Base-by-base conservation (phyloP, 352 stramenopile genomes). In the Pseudoperonospora humuli region DNA sequence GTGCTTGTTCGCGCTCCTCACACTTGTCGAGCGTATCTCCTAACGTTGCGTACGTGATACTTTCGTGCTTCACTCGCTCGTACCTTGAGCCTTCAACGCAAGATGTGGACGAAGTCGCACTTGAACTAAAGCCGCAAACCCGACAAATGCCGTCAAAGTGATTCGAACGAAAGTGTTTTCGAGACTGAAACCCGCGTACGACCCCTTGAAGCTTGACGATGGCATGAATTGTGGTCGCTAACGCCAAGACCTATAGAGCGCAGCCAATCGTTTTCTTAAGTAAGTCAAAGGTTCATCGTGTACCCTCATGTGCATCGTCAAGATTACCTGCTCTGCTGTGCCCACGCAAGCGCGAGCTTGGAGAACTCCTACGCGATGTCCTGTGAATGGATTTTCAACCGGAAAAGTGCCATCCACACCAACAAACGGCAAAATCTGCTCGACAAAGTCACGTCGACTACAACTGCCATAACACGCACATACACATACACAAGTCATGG, bases 261-360 rank as follows among this genome's bases (percentile, higher is more conserved):
- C n/a, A 19, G 2, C 26, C 13, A 7, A 21, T 23, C 26, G 7
- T 32, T 11, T 11, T 14, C 14, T 32, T 14, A 11, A n/a, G n/a
- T 17, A 18, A 23, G 23, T 7, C n/a, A n/a, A n/a, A n/a, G n/a
- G n/a, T n/a, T n/a, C n/a, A n/a, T n/a, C n/a, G n/a, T n/a, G n/a
- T n/a, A n/a, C n/a, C n/a, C n/a, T n/a, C n/a, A n/a, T n/a, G n/a
- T n/a, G n/a, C n/a, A n/a, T n/a, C n/a, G n/a, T 7, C 4, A 46
- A 32, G 3, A 13, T 18, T 52, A 86, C 57, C 52, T 86, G 74
- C 17, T 86, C 68, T 19, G 64, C 58, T 21, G 74, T 82, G 1
- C 74, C 74, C 11, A 80, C 31, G 9, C 57, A 66, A 20, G 75
- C 27, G 20, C 61, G 49, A 35, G 53, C 41, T 11, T 57, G 61